A percentile compares a stretch with the other conserved stretches of the same genome.
Conservation (phyloP, 768 basidiomycete genomes). For the Roridomyces roridus region DNA sequence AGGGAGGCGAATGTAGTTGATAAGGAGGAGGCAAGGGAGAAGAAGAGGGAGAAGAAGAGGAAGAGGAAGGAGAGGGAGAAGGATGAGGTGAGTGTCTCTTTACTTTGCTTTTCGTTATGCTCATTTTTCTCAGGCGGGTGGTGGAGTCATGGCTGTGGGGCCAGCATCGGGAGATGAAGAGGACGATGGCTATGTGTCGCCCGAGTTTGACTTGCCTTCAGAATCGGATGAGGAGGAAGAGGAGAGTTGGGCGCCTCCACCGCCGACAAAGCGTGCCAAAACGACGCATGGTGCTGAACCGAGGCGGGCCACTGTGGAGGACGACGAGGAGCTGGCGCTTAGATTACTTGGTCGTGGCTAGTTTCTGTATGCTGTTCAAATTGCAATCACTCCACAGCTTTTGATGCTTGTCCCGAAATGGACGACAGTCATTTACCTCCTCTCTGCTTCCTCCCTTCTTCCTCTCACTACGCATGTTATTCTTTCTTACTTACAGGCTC, state of each 20-base stretch:
- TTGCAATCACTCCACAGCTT: too few species aligned
- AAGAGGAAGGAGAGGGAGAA: constrained; percentile 85
- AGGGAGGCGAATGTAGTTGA: constrained; percentile 73
- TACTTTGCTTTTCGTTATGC: constrained; percentile 9
- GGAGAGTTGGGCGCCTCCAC: constrained; percentile 35
- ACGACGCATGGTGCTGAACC: constrained; percentile 16
- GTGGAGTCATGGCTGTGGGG: constrained; percentile 40
- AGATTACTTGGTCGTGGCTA: constrained; percentile 49
- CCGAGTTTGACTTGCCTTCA: constrained; percentile 63
- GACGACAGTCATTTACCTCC: neutral
- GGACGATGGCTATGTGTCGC: constrained; percentile 69
- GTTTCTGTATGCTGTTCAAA: neutral
- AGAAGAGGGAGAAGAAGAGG: constrained; percentile 90
- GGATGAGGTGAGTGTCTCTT: constrained; percentile 44
- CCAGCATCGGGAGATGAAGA: constrained; percentile 43
- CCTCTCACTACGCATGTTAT: constrained; percentile 42
- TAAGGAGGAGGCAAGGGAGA: constrained; percentile 84
- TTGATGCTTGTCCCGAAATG: too few species aligned
- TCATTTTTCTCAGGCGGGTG: too few species aligned
- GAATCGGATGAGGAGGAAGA: constrained; percentile 38
- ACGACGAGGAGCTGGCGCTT: constrained; percentile 65
- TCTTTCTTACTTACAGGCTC: constrained; percentile 55
- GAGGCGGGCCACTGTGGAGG: constrained; percentile 33
- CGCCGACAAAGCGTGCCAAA: constrained; percentile 37
- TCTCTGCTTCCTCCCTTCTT: neutral